Evolutionary conservation across 345 rosid species (phyloP), one percentile per base, ranked within the genome.

Genomic region (Dovyalis caffra): DNA sequence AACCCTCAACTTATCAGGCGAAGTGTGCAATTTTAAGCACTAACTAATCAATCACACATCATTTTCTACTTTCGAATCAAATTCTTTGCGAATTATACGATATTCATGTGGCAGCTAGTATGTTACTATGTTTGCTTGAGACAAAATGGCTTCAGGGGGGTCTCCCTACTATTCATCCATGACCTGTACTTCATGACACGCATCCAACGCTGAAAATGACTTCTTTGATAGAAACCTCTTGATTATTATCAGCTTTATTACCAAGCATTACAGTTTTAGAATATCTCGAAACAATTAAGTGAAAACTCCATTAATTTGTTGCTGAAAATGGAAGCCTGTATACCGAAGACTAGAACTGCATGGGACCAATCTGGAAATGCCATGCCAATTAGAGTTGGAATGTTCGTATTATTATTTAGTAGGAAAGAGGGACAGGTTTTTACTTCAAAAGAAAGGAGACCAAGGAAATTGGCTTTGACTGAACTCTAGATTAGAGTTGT

Each of bases 401-500:
- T 43, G 11, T 43, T 43, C 47, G 47, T 43, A 3, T 43, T 43
- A 43, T 43, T 14, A 43, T 43, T 3, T 43, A 16, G 47, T 43
- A 43, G 47, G 1, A 43, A 43, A 16, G 47, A 43, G 4, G 47
- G 43, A 43, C 47, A 12, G 47, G 47, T 43, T 43, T 0, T 43
- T 43, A 43, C 47, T 43, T 43, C 47, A 43, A 43, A 28, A 28
- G 65, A 28, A 25, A 23, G 85, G 78, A 64, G 78, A 83, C 85
- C 86, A 79, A 78, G 73, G 77, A 61, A 20, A 72, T 38, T 88
- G 85, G 79, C 97, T 92, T 92, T 80, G 85, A 88, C 84, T 87
- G 47, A 85, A 91, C 98, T 87, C 97, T 79, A 83, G 74, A 83
- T 95, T 79, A 83, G 74, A 83, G 83, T 84, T 74, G 89, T 88